Evolutionary conservation across 2,329 filamentous ascomycete species (phyloP), one percentile per base, ranked within the genome.

Genomic region (Paecilomyces fulvus): DNA sequence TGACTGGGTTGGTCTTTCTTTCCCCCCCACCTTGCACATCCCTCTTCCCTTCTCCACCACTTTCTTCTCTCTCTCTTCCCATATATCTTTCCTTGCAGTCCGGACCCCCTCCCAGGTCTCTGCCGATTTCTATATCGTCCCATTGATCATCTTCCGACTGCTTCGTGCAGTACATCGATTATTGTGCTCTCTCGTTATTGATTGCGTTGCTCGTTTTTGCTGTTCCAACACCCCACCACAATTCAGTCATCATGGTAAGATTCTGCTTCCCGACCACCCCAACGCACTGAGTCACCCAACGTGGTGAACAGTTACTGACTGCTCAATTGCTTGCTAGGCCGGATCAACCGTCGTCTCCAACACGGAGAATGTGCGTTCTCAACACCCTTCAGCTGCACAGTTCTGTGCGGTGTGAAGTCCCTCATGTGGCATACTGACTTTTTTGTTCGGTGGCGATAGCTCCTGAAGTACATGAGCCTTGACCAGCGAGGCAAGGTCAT

Each of bases 391-490:
- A 49, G 25, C 48, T 20, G 48, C 48, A 9, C 21, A 14, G 25
- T 23, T 17, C 25, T 49, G 48, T 49, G 48, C 48, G 21, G 48
- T 20, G 48, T 49, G 48, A 49, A 20, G 25, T 30, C 17, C 17
- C 17, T 51, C 10, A n/a, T 54, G 67, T 60, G 37, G 61, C 60
- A 74, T 73, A 75, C 75, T 76, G 71, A 79, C 66, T 66, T 63
- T 60, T 58, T 62, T 43, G 49, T 28, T 46, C 63, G 55, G 59
- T 65, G 63, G 66, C 65, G 60, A 68, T 76, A 96, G 90, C 86
- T 96, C 75, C 80, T 87, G 76, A 96, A 96, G 79, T 97, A 92
- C 83, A 85, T 94, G 78, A 81, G 81, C 70, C 89, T 97, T 69
- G 87, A 91, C 75, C 92, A 97, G 81, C 89, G 88, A 75, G 92